Base-by-base conservation (phyloP, 768 basidiomycete species). In the Tulasnella sp. region DNA sequence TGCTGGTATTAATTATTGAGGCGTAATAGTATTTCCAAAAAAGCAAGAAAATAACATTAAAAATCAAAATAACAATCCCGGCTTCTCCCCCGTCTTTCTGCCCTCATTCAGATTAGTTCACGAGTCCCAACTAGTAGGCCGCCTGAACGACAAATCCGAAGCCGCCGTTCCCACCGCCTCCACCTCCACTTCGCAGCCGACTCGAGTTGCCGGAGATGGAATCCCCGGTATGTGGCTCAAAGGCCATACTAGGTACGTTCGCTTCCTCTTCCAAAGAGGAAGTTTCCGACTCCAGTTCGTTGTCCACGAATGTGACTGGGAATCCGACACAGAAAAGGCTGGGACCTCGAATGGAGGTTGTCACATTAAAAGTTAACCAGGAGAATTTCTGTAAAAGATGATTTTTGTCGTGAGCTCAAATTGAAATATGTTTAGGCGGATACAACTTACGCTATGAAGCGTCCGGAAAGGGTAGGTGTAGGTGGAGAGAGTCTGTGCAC, bases 401-500 rank as follows among this genome's bases (percentile, higher is more conserved):
- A 16, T 44, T 16, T 9, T 34, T 9, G 40, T 5, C 12, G 40
- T 41, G 11, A 75, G 73, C 12, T 2, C 42, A 75, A 0, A 75
- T 1, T 11, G 73, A 9, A 16, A 75, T 8, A 50, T 50, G 9
- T 64, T 28, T 28, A 64, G 24, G 31, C 12, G n/a, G 16, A 1
- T 28, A 24, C 24, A 8, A 22, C 73, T 42, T 40, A 75, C 73
- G 40, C 73, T 75, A 16, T 48, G 73, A 75, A 75, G 73, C 28
- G 73, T 75, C 28, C 37, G 41, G 44, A 75, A 75, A 28, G 16
- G 40, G 44, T 75, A 75, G 41, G 73, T 75, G n/a, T 75, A 75
- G 73, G 73, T 75, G 6, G 73, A 42, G 44, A 75, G 41, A 1
- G 73, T 75, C 28, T 75, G 28, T 34, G 73, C 73, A 14, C 41